phyloP scores from a whole-genome alignment of 768 basidiomycete species.

The Coprinopsis sp. region DNA sequence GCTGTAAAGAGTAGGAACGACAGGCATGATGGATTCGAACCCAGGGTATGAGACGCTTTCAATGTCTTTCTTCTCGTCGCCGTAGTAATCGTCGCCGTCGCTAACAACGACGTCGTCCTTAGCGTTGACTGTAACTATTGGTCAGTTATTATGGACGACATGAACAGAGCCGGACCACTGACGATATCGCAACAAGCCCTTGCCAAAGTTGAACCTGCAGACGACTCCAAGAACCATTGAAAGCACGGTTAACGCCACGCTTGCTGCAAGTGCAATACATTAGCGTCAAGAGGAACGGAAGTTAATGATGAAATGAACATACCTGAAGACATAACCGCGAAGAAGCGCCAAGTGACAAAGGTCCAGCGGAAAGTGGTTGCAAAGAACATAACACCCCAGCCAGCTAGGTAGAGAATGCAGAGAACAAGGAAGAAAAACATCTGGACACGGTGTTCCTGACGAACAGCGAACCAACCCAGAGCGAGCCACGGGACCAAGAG shows the following conservation, averaged over 20 bases:
- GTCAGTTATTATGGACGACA: conserved; percentile 10
- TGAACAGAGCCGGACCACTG: conserved; percentile 28
- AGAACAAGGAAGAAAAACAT: conserved; percentile 63
- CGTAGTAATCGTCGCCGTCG: conserved; percentile 19
- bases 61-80: conserved; percentile 45
- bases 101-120: conserved; percentile 42
- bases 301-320: too few relatives aligned
- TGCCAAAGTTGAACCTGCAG: conserved; percentile 74
- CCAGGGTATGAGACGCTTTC: conserved; percentile 49
- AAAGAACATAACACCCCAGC: conserved; percentile 71
- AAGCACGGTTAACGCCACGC: too few relatives aligned
- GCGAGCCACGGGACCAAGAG: conserved; percentile 64
- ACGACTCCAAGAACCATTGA: conserved; percentile 59
- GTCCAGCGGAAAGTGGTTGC: conserved; percentile 73
- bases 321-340: conserved; percentile 58
- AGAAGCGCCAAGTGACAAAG: conserved; percentile 71
- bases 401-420: conserved; percentile 56
- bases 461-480: conserved; percentile 74
- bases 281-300: too few relatives aligned
- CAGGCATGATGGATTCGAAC: conserved; percentile 46
- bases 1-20: conserved; percentile 42
- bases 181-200: conserved; percentile 67
- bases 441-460: conserved; percentile 54
- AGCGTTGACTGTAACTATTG: conserved; percentile 42
- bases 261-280: too few relatives aligned